Evolutionary conservation across 352 stramenopile species (phyloP).

Genomic region (Pythium plurisporium): DNA sequence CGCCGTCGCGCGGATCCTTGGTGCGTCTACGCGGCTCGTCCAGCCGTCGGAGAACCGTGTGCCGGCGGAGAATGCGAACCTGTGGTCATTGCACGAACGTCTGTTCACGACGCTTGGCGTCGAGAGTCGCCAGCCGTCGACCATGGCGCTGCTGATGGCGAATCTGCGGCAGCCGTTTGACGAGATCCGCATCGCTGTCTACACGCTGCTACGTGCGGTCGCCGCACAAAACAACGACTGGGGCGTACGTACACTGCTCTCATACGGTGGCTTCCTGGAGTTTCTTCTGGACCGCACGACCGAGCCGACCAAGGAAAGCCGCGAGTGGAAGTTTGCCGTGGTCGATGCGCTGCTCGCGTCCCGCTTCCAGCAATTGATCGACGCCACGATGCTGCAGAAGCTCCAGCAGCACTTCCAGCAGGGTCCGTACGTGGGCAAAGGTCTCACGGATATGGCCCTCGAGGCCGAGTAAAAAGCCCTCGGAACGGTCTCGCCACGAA

Average conservation of each 20-base stretch:
- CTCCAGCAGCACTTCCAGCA: constrained; percentile 46
- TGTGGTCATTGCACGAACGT: constrained; percentile 64
- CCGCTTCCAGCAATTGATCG: constrained; percentile 54
- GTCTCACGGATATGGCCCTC: constrained; percentile 48
- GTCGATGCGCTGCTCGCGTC: constrained; percentile 72
- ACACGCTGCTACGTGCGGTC: constrained; percentile 71
- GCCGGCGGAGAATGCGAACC: constrained; percentile 44
- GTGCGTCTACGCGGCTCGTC: constrained; percentile 39
- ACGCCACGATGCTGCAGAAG: constrained; percentile 49
- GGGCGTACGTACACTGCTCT: constrained; percentile 56
- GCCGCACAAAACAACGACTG: constrained; percentile 76
- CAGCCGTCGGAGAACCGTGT: constrained; percentile 27
- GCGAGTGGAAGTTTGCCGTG: constrained; percentile 88
- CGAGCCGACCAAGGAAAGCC: constrained; percentile 77
- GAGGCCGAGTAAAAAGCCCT: constrained; percentile 42
- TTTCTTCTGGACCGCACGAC: constrained; percentile 78
- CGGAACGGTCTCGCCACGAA: background rate
- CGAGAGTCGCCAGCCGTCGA: constrained; percentile 48
- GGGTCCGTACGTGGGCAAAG: constrained; percentile 60
- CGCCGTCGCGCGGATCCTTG: constrained; percentile 54
- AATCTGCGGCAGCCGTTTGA: constrained; percentile 82
- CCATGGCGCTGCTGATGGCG: constrained; percentile 66
- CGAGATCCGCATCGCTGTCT: constrained; percentile 71
- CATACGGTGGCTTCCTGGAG: constrained; percentile 82
- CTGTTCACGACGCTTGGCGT: constrained; percentile 62